Evolutionary conservation across 2,329 filamentous ascomycete genomes (phyloP), one percentile per base, ranked within the genome.

Genomic region (Mariannaea sp.): DNA sequence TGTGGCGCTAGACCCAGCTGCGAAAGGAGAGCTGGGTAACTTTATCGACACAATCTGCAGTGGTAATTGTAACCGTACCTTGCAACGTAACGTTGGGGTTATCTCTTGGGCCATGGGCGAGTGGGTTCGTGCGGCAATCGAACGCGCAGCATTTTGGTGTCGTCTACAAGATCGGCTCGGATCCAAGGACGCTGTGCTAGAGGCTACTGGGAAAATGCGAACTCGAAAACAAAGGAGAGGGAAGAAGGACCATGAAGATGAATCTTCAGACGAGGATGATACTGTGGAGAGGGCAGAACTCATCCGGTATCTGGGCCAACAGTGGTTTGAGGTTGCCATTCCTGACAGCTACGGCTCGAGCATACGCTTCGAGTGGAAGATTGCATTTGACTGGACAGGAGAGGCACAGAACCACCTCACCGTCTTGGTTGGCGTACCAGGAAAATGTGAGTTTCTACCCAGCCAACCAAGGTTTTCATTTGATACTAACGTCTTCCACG

Each of bases 341-440:
- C 65, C 77, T 22, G 41, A 59, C 3, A 60, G 50, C 61, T 46
- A 64, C 44, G 57, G 72, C 8, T 73, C 79, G 2, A 68, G 75
- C 9, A 49, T 85, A 4, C 77, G 82, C 20, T 71, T 90, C 1
- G 75, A 78, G 51, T 90, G 87, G 87, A 74, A 70, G 40, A 84
- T 88, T 36, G 70, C 71, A 2, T 88, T 90, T 63, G 87, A 90
- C 68, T 90, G 86, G 87, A 86, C 86, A 0, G 87, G 87, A 5
- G 87, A 90, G 65, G 86, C 84, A 4, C 79, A 81, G 62, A 88
- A 81, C 59, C 74, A 75, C 38, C 70, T 89, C 13, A 73, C 72
- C 4, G 74, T 86, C 9, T 67, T 82, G 56, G 73, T 84, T 2
- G 80, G 80, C 4, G 73, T 85, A 33, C 86, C 87, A 1, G 76